These are phyloP conservation scores for Cercospora sp. DNA, from an alignment of 2,329 filamentous ascomycete species.

Conservation along the genomic window DNA sequence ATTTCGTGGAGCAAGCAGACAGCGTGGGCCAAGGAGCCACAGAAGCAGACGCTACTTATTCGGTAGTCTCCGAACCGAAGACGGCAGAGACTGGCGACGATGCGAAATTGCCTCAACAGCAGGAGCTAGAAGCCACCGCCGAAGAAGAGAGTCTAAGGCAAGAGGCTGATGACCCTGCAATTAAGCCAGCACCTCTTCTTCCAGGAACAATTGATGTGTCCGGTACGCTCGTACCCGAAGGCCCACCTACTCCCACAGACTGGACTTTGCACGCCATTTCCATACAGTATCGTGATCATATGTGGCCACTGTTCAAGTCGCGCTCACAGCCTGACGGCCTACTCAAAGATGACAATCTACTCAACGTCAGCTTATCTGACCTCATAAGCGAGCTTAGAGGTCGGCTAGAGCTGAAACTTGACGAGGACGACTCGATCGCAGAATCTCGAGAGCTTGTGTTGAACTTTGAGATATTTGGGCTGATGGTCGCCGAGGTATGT, in stretches of 20 bases:
- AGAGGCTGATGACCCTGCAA: neutral
- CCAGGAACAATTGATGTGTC: constrained; percentile 21
- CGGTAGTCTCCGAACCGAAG: neutral
- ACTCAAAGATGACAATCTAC: constrained; percentile 57
- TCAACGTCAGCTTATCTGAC: constrained; percentile 54
- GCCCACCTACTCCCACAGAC: constrained; percentile 39
- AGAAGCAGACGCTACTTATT: neutral
- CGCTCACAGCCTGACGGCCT: constrained; percentile 56
- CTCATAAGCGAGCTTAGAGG: constrained; percentile 51
- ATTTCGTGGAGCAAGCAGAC: neutral
- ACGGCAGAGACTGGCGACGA: neutral
- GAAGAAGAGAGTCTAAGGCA: constrained; percentile 10
- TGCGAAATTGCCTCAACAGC: neutral
- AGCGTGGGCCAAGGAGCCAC: neutral
- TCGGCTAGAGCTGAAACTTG: constrained; percentile 57
- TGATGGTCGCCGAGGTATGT: constrained; percentile 59
- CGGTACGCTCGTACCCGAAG: constrained; percentile 24
- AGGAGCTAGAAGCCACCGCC: neutral
- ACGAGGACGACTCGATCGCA: constrained; percentile 54
- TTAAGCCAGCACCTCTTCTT: constrained; percentile 16
- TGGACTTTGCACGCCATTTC: constrained; percentile 51
- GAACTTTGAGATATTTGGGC: constrained; percentile 55
- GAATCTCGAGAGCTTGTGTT: constrained; percentile 60
- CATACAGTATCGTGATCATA: constrained; percentile 57
- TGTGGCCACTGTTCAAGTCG: constrained; percentile 62